Base-by-base conservation (phyloP, 768 basidiomycete genomes). In the Hygrocybe coccinea region DNA sequence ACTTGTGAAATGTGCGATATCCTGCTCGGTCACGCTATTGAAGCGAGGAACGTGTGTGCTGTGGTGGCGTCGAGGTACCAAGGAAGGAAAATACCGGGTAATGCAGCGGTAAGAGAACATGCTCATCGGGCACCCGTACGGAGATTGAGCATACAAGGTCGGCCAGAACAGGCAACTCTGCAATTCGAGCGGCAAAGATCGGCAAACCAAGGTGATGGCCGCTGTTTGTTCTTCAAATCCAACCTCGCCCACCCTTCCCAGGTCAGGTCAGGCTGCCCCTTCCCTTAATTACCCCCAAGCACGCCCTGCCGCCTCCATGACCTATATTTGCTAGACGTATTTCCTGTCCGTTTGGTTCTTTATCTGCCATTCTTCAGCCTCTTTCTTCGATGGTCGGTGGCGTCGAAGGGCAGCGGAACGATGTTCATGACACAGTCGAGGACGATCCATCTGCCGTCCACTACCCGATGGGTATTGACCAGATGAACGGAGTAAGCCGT, bases 1-100 rank as follows among this genome's bases (percentile, higher is more conserved):
- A 52, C 75, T 74, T n/a, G 82, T 64, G 67, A 91, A 87, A 65
- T 89, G 81, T 6, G 77, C 77, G 49, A 90, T 63, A 65, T 91
- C 89, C 5, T 79, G 67, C 34, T 74, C 67, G 1, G 78, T 76
- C 56, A 87, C 78, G 14, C 84, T 61, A 60, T 74, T 79, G 43
- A 84, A 69, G 53, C 64, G 66, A 10, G 55, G 65, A 9, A 60
- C 65, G 34, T 46, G 44, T 19, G 66, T 62, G 9, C 66, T 67
- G 55, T 64, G 60, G 29, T 59, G 46, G 11, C 62, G 62, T 52
- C 65, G 62, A 38, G 54, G 57, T 6, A 57, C 24, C n/a, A 50
- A 52, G 22, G 45, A 47, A 15, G 65, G 35, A 21, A 61, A 54
- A 34, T 48, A 59, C 25, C 64, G 58, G 24, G 63, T 59, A 47